phyloP scores from a whole-genome alignment of 2,329 filamentous ascomycete species.

The Sclerotinia subarctica region DNA sequence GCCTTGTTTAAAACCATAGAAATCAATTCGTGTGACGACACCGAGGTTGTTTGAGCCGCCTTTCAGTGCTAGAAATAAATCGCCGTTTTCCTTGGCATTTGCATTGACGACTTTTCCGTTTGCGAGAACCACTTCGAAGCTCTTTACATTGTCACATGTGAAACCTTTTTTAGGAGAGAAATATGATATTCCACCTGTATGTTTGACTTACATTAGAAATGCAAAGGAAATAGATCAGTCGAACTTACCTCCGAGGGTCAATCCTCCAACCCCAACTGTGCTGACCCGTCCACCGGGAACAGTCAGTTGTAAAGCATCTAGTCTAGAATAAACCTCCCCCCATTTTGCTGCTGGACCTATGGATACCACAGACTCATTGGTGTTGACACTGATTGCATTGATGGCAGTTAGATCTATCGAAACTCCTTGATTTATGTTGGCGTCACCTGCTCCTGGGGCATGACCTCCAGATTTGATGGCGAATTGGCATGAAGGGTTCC shows the following conservation, averaged over 20 bases:
- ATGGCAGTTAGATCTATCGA: slow-evolving; percentile 5
- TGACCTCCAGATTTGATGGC: slow-evolving; percentile 3
- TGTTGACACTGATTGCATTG: not conserved
- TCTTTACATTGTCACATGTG: slow-evolving; percentile 48
- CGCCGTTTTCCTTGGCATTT: slow-evolving; percentile 40
- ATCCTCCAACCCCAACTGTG: slow-evolving; percentile 23
- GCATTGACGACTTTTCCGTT: slow-evolving; percentile 49
- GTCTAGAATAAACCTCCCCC: slow-evolving; percentile 6
- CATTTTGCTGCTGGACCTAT: not conserved
- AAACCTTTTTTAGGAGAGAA: slow-evolving; percentile 43
- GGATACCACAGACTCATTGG: not conserved
- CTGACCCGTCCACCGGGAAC: not conserved
- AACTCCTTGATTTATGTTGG: slow-evolving; percentile 11
- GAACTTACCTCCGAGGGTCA: not conserved
- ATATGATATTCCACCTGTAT: slow-evolving; percentile 31
- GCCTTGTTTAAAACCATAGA: slow-evolving; percentile 22
- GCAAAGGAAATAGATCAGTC: not conserved
- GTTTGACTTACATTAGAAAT: not conserved
- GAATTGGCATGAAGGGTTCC: slow-evolving; percentile 7
- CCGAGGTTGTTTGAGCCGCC: slow-evolving; percentile 58
- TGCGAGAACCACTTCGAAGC: slow-evolving; percentile 52
- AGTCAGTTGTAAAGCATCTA: not conserved
- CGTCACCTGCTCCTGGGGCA: not conserved
- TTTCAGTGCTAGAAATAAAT: slow-evolving; percentile 52
- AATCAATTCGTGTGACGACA: slow-evolving; percentile 46